Conservation (phyloP, 768 basidiomycete species). For the Mycena belliarum region DNA sequence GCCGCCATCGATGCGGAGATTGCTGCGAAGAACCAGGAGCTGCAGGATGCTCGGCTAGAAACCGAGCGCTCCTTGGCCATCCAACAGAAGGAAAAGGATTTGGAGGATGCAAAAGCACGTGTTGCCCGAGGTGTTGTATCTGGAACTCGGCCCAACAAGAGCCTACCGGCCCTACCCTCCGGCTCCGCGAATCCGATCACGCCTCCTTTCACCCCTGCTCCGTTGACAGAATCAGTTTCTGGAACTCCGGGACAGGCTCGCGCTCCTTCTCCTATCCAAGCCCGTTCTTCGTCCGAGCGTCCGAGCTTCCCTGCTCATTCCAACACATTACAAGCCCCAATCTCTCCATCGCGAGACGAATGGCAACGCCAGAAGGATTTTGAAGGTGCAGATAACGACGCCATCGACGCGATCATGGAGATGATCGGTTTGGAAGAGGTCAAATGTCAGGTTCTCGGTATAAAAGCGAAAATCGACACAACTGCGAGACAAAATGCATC, state of each 20-base stretch:
- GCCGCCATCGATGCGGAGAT: constrained; percentile 39
- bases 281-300: background rate
- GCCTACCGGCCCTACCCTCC: no score
- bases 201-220: background rate
- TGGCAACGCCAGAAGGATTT: constrained; percentile 62
- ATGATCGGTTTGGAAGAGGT: constrained; percentile 72
- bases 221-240: background rate
- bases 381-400: constrained; percentile 49
- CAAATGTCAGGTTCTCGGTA: constrained; percentile 57
- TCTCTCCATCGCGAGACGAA: constrained; percentile 42
- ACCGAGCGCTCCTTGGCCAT: constrained; percentile 37
- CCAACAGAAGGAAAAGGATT: constrained; percentile 46
- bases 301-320: background rate
- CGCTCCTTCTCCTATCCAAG: background rate
- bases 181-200: background rate
- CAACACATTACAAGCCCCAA: constrained; percentile 2
- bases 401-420: constrained; percentile 68
- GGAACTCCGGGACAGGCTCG: background rate
- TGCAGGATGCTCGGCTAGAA: constrained; percentile 38
- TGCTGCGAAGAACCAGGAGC: constrained; percentile 26
- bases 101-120: constrained; percentile 33
- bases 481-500: constrained; percentile 54
- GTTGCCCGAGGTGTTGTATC: background rate
- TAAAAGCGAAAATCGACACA: constrained; percentile 60
- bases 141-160: background rate